Conservation (phyloP, 345 rosid species). For the Eucalyptus tenuipes region DNA sequence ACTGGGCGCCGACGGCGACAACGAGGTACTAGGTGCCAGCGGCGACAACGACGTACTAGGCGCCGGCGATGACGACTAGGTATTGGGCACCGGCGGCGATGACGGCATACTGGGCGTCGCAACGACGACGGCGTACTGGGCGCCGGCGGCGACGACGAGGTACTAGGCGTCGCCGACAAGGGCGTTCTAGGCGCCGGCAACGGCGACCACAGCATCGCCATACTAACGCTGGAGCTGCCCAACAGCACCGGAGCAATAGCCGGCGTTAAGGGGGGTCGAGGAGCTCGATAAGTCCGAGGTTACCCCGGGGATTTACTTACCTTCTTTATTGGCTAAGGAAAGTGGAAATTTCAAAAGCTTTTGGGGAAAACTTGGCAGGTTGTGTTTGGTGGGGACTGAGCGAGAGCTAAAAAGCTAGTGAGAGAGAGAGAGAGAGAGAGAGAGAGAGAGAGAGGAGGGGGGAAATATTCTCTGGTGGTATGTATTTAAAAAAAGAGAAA, state of each 20-base stretch:
- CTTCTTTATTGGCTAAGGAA: not conserved
- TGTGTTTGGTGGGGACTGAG: not conserved
- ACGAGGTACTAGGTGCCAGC: too few species aligned
- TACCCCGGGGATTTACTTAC: not conserved
- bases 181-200: too few species aligned
- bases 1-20: too few species aligned
- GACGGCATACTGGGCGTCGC: too few species aligned
- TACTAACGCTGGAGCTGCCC: not conserved
- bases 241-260: not conserved
- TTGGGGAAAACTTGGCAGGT: not conserved
- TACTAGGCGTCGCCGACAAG: too few species aligned
- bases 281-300: not conserved
- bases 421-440: not conserved
- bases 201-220: too few species aligned
- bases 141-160: conserved; percentile 3
- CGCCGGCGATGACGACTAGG: too few species aligned
- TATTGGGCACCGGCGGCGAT: conserved; percentile 6
- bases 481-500: not conserved
- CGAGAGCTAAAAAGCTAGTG: not conserved
- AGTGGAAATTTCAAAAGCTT: not conserved
- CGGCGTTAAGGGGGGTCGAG: not conserved
- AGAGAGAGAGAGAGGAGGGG: too few species aligned
- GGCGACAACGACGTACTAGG: too few species aligned
- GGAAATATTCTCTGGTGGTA: not conserved
- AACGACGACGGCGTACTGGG: too few species aligned